These are phyloP conservation scores for Tulasnella sp. DNA, from an alignment of 768 basidiomycete genomes.

Conservation along the genomic window DNA sequence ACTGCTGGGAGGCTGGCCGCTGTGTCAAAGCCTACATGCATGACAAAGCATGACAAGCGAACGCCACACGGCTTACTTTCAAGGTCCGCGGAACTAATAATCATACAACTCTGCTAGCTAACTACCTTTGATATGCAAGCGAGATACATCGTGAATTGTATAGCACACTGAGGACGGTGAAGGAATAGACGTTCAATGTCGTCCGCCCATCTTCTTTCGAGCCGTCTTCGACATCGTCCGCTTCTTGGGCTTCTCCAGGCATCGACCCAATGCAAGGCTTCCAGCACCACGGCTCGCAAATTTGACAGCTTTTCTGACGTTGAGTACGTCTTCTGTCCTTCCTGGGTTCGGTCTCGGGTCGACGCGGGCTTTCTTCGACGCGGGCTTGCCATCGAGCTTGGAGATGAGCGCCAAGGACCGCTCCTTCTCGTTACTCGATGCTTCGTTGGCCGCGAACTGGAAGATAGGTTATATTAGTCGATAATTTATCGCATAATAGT, in stretches of 20 bases:
- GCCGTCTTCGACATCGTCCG: neutral
- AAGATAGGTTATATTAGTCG: neutral
- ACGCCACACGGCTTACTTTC: neutral
- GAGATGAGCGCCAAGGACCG: constrained; percentile 63
- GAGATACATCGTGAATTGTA: neutral
- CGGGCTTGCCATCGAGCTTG: constrained; percentile 49
- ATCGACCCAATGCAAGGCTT: constrained; percentile 40
- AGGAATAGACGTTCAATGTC: neutral
- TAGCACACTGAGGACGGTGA: neutral
- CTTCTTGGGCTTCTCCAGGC: neutral
- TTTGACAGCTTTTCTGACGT: constrained; percentile 81
- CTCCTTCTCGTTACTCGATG: constrained; percentile 55
- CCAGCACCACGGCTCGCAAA: constrained; percentile 60
- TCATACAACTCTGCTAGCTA: neutral
- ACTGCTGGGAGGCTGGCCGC: neutral
- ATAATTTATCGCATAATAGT: neutral
- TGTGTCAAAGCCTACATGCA: neutral
- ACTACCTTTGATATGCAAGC: neutral
- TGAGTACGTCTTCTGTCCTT: constrained; percentile 43
- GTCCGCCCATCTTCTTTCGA: constrained; percentile 1
- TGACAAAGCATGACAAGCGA: neutral
- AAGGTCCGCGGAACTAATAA: neutral
- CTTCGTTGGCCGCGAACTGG: constrained; percentile 79
- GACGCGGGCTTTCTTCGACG: constrained; percentile 47
- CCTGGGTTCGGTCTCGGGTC: constrained; percentile 34